Base-by-base conservation (phyloP, 2,329 filamentous ascomycete genomes). In the Rasamsonia emersonii region DNA sequence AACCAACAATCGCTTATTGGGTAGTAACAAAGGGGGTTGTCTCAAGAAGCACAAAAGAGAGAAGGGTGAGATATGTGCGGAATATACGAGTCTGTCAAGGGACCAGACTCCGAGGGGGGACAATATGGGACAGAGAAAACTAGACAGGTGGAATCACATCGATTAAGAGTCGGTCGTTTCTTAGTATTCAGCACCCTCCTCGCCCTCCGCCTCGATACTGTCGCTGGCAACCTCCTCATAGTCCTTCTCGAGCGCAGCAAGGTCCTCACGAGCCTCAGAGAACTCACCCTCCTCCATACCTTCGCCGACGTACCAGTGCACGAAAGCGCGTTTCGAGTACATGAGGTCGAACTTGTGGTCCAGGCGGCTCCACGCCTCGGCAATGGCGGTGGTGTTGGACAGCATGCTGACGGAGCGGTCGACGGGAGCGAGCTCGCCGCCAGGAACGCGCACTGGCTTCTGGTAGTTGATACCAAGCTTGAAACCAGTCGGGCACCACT, bases 271-370 rank as follows among this genome's bases (percentile, higher is more conserved):
- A 40, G 84, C 84, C 64, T 91, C 84, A 42, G 79, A 82, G 68
- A 91, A 91, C 62, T 91, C 84, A 50, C 84, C 84, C 61, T 91
- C 84, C 68, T 91, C 84, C 84, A 91, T 91, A 65, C 84, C 84
- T 67, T 91, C 84, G 45, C 84, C 84, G 33, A 91, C 84, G 46
- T 79, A 80, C 76, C 76, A 79, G 54, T 79, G 76, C n/a, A 79
- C 76, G 50, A 80, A 80, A 9, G 76, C 76, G 41, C 76, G 71
- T 64, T 79, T 80, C 39, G 69, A 70, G 59, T 79, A 79, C 76
- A 80, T 80, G 40, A 80, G 70, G 49, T 80, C 76, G 54, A 80
- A 80, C 52, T 80, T 79, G 60, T 76, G 73, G 50, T 77, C 73
- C 20, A 79, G 67, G 42, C 73, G 65, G 28, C 65, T 66, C 76